Evolutionary conservation across 441 rosid genomes (phyloP).

Genomic region (Raphanus hybrid): DNA sequence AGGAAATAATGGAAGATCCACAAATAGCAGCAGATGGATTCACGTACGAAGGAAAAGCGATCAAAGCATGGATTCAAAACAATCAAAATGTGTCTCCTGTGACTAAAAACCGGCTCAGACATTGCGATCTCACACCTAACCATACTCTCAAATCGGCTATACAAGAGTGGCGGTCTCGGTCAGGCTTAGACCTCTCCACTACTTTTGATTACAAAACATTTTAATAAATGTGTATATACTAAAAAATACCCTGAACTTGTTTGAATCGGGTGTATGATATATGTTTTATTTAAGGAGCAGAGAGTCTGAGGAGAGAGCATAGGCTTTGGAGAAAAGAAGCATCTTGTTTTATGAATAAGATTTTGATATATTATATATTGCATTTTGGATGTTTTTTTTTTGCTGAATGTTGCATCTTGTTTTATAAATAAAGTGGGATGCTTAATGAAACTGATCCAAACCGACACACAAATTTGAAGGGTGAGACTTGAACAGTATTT

Average conservation of each 20-base stretch:
- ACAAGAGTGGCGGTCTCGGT: conserved; percentile 76
- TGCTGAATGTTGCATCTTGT: neutral
- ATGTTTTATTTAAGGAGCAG: neutral
- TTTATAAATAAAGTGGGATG: neutral
- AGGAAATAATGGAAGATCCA: conserved; percentile 93
- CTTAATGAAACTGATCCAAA: neutral
- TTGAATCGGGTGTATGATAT: conserved; percentile 25
- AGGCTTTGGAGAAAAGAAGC: neutral
- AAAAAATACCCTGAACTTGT: conserved; percentile 32
- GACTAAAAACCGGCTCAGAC: conserved; percentile 61
- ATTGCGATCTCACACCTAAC: conserved; percentile 60
- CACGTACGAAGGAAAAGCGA: conserved; percentile 81
- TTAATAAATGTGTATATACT: conserved; percentile 5
- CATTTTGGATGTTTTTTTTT: neutral
- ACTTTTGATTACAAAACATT: conserved; percentile 22
- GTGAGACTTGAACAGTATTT: conserved; percentile 15
- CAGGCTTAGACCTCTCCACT: conserved; percentile 26
- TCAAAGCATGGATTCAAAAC: conserved; percentile 72
- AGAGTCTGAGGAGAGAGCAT: neutral
- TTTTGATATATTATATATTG: no score
- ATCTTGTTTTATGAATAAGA: neutral
- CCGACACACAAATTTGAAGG: neutral
- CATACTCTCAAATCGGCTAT: conserved; percentile 72
- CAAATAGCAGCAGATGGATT: conserved; percentile 87
- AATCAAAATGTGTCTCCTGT: conserved; percentile 74